Evolutionary conservation across 805 yeast genomes (phyloP).

Genomic region (Sungouiella blattae): DNA sequence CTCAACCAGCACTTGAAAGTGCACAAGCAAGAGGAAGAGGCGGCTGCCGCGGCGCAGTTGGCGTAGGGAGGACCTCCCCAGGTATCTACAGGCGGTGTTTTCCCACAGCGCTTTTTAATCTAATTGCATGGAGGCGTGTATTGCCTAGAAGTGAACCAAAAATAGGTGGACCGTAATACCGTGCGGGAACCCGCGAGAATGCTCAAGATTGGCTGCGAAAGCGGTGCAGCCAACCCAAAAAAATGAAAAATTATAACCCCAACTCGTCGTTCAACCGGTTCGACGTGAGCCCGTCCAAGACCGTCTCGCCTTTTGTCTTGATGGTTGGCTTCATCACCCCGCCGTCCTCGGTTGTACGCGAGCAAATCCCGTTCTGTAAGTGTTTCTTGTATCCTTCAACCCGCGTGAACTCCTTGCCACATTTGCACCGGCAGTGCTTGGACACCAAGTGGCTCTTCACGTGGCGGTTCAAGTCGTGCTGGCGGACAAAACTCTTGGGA

Average conservation of each 20-base stretch:
- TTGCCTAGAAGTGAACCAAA: too few species aligned
- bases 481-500: slow-evolving; percentile 85
- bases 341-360: slow-evolving; percentile 5
- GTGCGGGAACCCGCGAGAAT: too few species aligned
- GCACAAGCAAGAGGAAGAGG: slow-evolving; percentile 31
- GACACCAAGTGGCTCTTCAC: slow-evolving; percentile 79
- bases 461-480: slow-evolving; percentile 91
- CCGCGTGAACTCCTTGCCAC: slow-evolving; percentile 92
- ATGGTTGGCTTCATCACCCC: slow-evolving; percentile 11
- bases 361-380: slow-evolving; percentile 37
- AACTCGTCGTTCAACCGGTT: slow-evolving; percentile 16
- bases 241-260: too few species aligned
- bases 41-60: slow-evolving; percentile 3
- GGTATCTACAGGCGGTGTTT: too few species aligned
- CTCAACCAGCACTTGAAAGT: slow-evolving; percentile 64
- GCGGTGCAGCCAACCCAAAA: too few species aligned
- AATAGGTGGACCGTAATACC: too few species aligned
- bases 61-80: too few species aligned
- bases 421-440: slow-evolving; percentile 67
- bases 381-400: slow-evolving; percentile 87
- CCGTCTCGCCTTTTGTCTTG: slow-evolving; percentile 7
- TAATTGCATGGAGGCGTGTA: too few species aligned
- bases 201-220: too few species aligned
- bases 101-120: too few species aligned
- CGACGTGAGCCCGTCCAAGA: slow-evolving; percentile 16